Percentiles rank a stretch among this genome's conserved stretches.
Conservation (phyloP, 352 stramenopile species). For the Phytophthora cajani region DNA sequence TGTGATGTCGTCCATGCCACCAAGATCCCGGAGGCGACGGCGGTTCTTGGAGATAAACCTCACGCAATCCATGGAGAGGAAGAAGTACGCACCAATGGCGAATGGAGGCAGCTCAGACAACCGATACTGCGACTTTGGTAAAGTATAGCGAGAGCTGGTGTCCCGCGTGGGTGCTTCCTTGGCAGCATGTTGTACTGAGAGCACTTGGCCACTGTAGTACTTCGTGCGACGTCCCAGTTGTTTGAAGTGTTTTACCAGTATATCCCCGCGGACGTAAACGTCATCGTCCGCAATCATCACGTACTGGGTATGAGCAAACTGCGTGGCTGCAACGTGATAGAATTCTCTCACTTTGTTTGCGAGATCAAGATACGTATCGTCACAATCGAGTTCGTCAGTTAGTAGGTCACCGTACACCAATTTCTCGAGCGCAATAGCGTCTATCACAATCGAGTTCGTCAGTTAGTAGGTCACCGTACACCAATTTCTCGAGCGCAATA, state of each 20-base stretch:
- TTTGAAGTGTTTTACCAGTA: constrained; percentile 13
- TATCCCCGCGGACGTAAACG: constrained; percentile 51
- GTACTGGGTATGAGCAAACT: no score
- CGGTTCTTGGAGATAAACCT: constrained; percentile 49
- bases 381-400: constrained; percentile 46
- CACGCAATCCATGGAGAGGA: constrained; percentile 57
- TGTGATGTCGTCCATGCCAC: constrained; percentile 63
- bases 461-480: constrained; percentile 48
- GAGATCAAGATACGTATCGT: constrained; percentile 46
- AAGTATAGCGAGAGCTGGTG: not conserved
- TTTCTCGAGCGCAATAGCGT: constrained; percentile 28
- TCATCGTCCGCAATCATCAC: constrained; percentile 66
- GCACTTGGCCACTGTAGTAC: constrained; percentile 48
- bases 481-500: constrained; percentile 29
- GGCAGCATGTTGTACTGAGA: constrained; percentile 1
- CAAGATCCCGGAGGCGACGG: constrained; percentile 30
- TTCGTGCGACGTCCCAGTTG: not conserved
- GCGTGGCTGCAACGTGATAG: constrained; percentile 25
- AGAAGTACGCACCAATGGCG: constrained; percentile 50
- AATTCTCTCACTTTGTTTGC: constrained; percentile 51
- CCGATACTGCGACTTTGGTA: constrained; percentile 39
- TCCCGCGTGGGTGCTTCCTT: not conserved
- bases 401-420: constrained; percentile 45
- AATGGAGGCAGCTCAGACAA: constrained; percentile 43
- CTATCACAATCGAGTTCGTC: constrained; percentile 46